Percentiles rank a stretch among this genome's conserved stretches.
phyloP scores from a whole-genome alignment of 495 filamentous ascomycete species.

The Penicillium salamii region DNA sequence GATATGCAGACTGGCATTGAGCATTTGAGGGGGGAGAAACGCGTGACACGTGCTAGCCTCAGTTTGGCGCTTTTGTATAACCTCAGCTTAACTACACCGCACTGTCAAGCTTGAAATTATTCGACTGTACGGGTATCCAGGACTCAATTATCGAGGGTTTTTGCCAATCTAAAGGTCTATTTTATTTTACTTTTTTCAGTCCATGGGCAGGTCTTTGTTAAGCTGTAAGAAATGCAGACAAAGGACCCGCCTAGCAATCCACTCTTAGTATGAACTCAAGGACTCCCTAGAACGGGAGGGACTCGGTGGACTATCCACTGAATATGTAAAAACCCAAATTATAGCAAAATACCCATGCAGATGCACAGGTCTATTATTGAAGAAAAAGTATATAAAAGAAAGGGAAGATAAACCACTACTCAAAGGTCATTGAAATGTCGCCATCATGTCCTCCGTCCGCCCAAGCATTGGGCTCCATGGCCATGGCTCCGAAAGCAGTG shows the following conservation, averaged over 20 bases:
- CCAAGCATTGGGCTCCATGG: slow-evolving; percentile 74
- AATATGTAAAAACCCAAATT: slow-evolving; percentile 11
- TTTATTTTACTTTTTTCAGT: not conserved
- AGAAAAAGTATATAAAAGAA: slow-evolving; percentile 6
- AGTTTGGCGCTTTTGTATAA: not conserved
- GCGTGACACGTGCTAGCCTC: slow-evolving; percentile 12
- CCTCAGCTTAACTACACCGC: not conserved
- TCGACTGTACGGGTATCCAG: too few species aligned
- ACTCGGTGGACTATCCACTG: too few species aligned
- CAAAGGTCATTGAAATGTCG: slow-evolving; percentile 59
- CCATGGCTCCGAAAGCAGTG: slow-evolving; percentile 34
- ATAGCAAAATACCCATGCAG: slow-evolving; percentile 9
- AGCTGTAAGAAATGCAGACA: not conserved
- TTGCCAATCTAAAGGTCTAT: not conserved
- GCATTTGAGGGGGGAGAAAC: slow-evolving; percentile 1
- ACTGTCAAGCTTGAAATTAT: too few species aligned
- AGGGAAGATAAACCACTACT: slow-evolving; percentile 30
- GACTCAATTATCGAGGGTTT: too few species aligned
- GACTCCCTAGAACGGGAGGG: too few species aligned
- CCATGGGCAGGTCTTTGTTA: not conserved
- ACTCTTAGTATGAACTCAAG: not conserved
- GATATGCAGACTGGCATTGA: too few species aligned
- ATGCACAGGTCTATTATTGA: slow-evolving; percentile 10
- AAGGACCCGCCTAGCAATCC: not conserved
- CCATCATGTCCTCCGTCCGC: slow-evolving; percentile 62